Evolutionary conservation across 306 rosid species (phyloP).

Genomic region (Quercus suber): DNA sequence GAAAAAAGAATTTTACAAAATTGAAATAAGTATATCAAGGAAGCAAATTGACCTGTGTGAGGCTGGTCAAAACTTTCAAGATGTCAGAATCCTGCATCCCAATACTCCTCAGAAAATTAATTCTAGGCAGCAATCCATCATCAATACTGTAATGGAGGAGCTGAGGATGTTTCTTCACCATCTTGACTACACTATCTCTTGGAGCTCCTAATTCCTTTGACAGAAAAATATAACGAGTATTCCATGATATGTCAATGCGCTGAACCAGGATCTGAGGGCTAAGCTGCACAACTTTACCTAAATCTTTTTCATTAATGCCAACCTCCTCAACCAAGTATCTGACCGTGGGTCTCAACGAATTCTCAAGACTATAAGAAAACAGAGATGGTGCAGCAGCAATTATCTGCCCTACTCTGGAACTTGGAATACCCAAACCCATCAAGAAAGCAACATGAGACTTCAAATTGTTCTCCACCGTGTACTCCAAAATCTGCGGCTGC

Average conservation of each 20-base stretch:
- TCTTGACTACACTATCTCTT: slow-evolving; percentile 82
- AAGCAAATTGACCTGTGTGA: slow-evolving; percentile 67
- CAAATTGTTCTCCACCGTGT: slow-evolving; percentile 82
- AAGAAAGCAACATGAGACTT: slow-evolving; percentile 84
- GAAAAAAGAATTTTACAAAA: background rate
- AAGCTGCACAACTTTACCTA: slow-evolving; percentile 89
- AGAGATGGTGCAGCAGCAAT: slow-evolving; percentile 77
- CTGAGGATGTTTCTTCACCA: slow-evolving; percentile 96
- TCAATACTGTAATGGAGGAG: slow-evolving; percentile 95
- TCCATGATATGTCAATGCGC: slow-evolving; percentile 84
- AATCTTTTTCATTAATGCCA: slow-evolving; percentile 85
- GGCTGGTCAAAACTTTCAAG: slow-evolving; percentile 85
- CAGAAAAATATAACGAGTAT: slow-evolving; percentile 73
- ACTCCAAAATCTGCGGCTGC: slow-evolving; percentile 87
- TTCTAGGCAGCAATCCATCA: slow-evolving; percentile 85
- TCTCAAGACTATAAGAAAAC: slow-evolving; percentile 87
- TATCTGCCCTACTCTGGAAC: slow-evolving; percentile 82
- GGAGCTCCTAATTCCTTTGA: slow-evolving; percentile 89
- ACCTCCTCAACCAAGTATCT: slow-evolving; percentile 92
- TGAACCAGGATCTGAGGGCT: slow-evolving; percentile 96
- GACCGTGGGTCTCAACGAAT: slow-evolving; percentile 82
- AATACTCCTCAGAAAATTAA: slow-evolving; percentile 89
- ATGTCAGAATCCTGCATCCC: slow-evolving; percentile 90
- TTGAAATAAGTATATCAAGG: slow-evolving; percentile 7
- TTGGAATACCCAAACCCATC: slow-evolving; percentile 70